Evolutionary conservation across 2,329 filamentous ascomycete species (phyloP).

Genomic region (Fusarium redolens): DNA sequence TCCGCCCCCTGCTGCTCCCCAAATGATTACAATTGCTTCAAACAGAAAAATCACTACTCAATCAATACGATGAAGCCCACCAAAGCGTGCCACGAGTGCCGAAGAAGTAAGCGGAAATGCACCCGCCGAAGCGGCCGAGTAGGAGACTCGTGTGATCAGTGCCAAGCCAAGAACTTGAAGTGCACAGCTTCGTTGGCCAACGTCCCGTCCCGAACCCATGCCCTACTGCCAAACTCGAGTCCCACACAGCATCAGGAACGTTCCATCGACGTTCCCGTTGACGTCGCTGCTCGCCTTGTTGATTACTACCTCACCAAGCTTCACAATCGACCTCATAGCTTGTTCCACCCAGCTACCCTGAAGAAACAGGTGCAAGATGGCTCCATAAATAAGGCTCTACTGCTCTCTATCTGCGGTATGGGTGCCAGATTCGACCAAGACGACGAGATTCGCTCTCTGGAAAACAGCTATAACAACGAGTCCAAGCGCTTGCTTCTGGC

Average conservation of each 20-base stretch:
- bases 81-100: slow-evolving; percentile 22
- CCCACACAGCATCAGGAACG: not conserved
- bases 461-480: not conserved
- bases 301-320: slow-evolving; percentile 23
- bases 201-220: not conserved
- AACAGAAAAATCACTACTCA: not conserved
- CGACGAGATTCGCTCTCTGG: not conserved
- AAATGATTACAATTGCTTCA: not conserved
- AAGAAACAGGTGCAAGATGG: not conserved
- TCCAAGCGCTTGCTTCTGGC: slow-evolving; percentile 9
- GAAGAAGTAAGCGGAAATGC: slow-evolving; percentile 24
- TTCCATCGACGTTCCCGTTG: not conserved
- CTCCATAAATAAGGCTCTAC: not conserved
- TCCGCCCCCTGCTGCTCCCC: no score
- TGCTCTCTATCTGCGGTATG: slow-evolving; percentile 16
- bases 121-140: not conserved
- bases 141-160: slow-evolving; percentile 10
- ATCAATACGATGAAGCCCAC: slow-evolving; percentile 9
- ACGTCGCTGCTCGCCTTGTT: not conserved
- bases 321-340: slow-evolving; percentile 20
- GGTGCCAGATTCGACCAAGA: slow-evolving; percentile 11
- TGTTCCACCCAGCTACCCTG: slow-evolving; percentile 23
- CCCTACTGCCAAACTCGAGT: not conserved
- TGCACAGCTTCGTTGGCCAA: not conserved
- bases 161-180: not conserved